Base-by-base conservation (phyloP, 1,139 yeast species). In the Nakaseomyces sp. region DNA sequence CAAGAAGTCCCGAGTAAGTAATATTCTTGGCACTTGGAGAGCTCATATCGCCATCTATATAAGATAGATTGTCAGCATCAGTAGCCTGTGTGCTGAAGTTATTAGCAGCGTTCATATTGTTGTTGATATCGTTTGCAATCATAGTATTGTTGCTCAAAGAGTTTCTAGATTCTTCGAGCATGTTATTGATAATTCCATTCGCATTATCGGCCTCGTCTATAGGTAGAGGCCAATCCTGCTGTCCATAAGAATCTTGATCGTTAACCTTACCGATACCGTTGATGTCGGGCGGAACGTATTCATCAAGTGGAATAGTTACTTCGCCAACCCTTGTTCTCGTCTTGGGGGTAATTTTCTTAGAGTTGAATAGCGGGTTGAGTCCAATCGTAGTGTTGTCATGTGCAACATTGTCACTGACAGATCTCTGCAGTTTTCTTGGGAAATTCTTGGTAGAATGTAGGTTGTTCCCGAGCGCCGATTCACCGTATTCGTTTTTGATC, bases 241-340 rank as follows among this genome's bases (percentile, higher is more conserved):
- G 28, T n/a, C 5, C 24, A 18, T 46, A 42, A 1, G 52, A 40
- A 16, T 40, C 50, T 4, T 48, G 50, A 40, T 61, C 65, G 40
- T 54, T 59, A 9, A 57, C 57, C 35, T 52, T 58, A 2, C 64
- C 65, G n/a, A 61, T 51, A 8, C 63, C 67, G 43, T 53, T 54
- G 3, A 58, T 49, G 43, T 53, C 59, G 4, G 54, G 48, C 4
- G 69, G 67, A 17, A 69, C 62, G 48, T 68, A 70, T 49, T 72
- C 76, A 46, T 69, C 71, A 18, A 71, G 52, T 1, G 76, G 74
- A 2, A 71, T 62, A 1, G 66, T 53, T 1, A 71, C 72, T 47
- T 71, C 76, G 16, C 76, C 76, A 5, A 67, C 62, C 35, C 72
- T 62, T 33, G 60, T 50, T 42, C 60, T 56, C 4, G 62, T 54